Evolutionary conservation across 306 rosid species (phyloP).

Genomic region (Castanopsis chinensis): DNA sequence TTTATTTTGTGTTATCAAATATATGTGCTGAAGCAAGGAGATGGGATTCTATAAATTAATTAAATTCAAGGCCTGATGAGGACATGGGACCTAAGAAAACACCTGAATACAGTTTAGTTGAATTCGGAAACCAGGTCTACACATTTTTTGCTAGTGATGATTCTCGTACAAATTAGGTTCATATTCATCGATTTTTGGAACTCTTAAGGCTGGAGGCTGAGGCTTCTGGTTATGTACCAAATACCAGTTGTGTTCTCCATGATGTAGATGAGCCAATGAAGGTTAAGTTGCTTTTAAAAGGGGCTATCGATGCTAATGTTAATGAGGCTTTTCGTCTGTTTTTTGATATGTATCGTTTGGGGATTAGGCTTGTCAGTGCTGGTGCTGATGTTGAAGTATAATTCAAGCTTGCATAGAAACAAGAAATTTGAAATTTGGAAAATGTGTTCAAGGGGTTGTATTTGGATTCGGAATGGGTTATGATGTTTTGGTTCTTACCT

Average conservation of each 20-base stretch:
- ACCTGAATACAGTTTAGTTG: slow-evolving; percentile 62
- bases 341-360: slow-evolving; percentile 40
- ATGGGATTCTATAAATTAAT: slow-evolving; percentile 56
- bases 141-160: slow-evolving; percentile 65
- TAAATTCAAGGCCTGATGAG: slow-evolving; percentile 56
- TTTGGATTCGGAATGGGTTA: slow-evolving; percentile 57
- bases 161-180: slow-evolving; percentile 47
- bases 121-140: slow-evolving; percentile 43
- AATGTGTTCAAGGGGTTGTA: slow-evolving; percentile 43
- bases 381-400: slow-evolving; percentile 26
- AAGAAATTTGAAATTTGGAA: slow-evolving; percentile 37
- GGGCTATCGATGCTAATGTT: slow-evolving; percentile 32
- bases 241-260: slow-evolving; percentile 63
- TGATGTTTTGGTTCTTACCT: slow-evolving; percentile 57
- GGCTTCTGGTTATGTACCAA: slow-evolving; percentile 50
- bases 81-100: slow-evolving; percentile 50
- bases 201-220: slow-evolving; percentile 50
- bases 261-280: slow-evolving; percentile 54
- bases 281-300: slow-evolving; percentile 47
- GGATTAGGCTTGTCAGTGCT: slow-evolving; percentile 20
- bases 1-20: slow-evolving; percentile 56
- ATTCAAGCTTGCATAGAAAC: slow-evolving; percentile 52
- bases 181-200: slow-evolving; percentile 44
- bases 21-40: slow-evolving; percentile 66
- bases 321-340: slow-evolving; percentile 52